These are phyloP conservation scores for Solanum tacnaense DNA, from an alignment of 257 asterid species.

Conservation along the genomic window DNA sequence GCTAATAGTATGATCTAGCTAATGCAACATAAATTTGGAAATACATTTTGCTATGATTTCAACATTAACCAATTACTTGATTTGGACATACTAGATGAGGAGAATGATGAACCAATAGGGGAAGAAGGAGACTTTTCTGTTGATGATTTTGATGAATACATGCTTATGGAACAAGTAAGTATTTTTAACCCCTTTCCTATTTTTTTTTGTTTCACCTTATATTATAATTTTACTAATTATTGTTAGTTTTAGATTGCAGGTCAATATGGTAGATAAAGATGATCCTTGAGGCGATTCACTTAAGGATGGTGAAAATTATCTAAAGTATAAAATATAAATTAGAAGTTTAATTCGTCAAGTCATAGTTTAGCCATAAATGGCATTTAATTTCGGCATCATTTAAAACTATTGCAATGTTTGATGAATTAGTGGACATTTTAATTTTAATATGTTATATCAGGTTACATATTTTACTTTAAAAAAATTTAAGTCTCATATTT, in stretches of 20 bases:
- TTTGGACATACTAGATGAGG: background rate
- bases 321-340: background rate
- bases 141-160: background rate
- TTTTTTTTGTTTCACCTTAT: background rate
- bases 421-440: background rate
- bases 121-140: background rate
- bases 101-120: no score
- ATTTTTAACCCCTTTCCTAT: background rate
- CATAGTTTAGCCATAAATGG: background rate
- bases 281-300: background rate
- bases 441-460: no score
- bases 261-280: background rate
- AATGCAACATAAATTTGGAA: background rate
- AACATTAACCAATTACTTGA: background rate
- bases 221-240: background rate
- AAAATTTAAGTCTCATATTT: no score
- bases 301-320: background rate
- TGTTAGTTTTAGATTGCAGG: background rate
- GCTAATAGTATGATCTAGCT: background rate
- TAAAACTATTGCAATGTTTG: background rate
- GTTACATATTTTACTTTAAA: no score
- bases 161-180: background rate
- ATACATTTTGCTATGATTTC: background rate
- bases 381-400: background rate
- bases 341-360: background rate